phyloP scores from a whole-genome alignment of 768 basidiomycete species.

The Leccinum olivaceopallidum region DNA sequence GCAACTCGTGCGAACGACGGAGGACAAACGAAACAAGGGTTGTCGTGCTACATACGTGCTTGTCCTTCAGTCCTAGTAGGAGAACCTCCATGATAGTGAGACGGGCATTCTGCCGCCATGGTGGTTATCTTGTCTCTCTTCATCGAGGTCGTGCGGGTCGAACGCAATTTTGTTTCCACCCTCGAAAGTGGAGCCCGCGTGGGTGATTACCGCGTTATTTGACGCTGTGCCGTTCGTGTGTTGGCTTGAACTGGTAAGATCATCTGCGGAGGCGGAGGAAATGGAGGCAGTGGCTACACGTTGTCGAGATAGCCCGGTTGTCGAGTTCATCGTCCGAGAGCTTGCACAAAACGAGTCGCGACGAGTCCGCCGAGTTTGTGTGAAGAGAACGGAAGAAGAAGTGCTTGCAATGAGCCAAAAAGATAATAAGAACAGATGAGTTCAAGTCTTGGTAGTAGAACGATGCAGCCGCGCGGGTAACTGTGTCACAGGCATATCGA shows the following conservation, averaged over 20 bases:
- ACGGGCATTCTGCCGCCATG: conserved; percentile 74
- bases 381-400: conserved; percentile 4
- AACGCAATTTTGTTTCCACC: too few species aligned
- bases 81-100: conserved; percentile 96
- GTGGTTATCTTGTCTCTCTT: conserved; percentile 60
- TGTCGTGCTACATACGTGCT: conserved; percentile 63
- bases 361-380: not conserved
- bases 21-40: not conserved
- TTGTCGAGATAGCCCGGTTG: conserved; percentile 57
- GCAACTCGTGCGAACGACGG: conserved; percentile 9
- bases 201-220: conserved; percentile 39
- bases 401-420: conserved; percentile 3
- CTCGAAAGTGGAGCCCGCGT: conserved; percentile 82
- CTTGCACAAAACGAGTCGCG: conserved; percentile 10
- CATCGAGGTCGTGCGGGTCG: too few species aligned
- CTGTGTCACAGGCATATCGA: too few species aligned
- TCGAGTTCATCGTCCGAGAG: conserved; percentile 45
- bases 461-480: conserved; percentile 3
- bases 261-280: conserved; percentile 37
- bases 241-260: conserved; percentile 36
- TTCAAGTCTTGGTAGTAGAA: not conserved
- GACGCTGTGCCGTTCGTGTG: conserved; percentile 31
- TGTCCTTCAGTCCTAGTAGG: conserved; percentile 92
- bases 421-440: not conserved
- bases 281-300: conserved; percentile 49